These are phyloP conservation scores for Rhynchosporium agropyri DNA, from an alignment of 2,329 filamentous ascomycete species.

Conservation along the genomic window DNA sequence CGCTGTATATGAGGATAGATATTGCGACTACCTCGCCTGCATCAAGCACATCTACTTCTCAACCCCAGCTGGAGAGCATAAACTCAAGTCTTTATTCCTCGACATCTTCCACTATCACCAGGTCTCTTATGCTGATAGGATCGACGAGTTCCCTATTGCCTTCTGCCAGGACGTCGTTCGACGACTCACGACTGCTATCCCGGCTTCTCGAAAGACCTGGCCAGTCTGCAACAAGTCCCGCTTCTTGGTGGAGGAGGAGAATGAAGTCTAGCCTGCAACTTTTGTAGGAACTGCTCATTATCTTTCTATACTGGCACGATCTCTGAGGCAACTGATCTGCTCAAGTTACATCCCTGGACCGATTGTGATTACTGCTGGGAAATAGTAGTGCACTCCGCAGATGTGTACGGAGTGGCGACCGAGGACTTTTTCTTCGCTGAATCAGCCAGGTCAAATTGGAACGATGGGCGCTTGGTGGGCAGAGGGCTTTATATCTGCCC, in stretches of 20 bases:
- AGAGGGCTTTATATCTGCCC: no score
- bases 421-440: no score
- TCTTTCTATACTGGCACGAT: neutral
- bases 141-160: constrained; percentile 8
- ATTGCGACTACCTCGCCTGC: constrained; percentile 2
- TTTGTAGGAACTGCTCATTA: neutral
- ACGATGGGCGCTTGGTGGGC: no score
- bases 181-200: neutral
- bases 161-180: constrained; percentile 1
- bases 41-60: constrained; percentile 11
- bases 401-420: no score
- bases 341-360: no score
- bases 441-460: no score
- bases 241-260: neutral
- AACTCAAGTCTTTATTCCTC: constrained; percentile 1
- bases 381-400: no score
- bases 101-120: constrained; percentile 5
- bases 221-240: neutral
- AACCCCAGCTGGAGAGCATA: constrained; percentile 2
- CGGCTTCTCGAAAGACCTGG: neutral
- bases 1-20: neutral
- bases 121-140: neutral
- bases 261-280: neutral
- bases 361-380: no score
- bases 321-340: neutral